Percentiles rank a stretch among this genome's conserved stretches.
Conservation (phyloP, 768 basidiomycete genomes). For the Boletus insuetus region DNA sequence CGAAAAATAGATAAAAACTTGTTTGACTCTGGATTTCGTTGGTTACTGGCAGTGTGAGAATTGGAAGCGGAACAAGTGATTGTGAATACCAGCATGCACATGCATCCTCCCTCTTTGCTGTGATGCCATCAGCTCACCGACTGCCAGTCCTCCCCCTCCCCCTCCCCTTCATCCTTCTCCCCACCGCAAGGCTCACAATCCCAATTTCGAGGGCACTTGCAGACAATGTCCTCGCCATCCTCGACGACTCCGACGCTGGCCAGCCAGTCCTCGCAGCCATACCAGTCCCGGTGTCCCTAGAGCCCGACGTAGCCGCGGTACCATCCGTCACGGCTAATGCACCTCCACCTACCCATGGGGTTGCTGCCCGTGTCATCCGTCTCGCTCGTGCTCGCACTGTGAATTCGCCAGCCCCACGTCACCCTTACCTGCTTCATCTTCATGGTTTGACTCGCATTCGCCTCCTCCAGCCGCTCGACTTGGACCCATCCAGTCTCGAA, state of each 20-base stretch:
- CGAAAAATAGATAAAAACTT: conserved; percentile 45
- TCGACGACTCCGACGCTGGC: conserved; percentile 60
- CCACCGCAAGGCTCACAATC: conserved; percentile 65
- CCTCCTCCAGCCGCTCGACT: conserved; percentile 41
- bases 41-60: conserved; percentile 1
- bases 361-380: conserved; percentile 68
- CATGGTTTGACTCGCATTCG: conserved; percentile 69
- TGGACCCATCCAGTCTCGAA: conserved; percentile 27
- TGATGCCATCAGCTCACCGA: conserved; percentile 34
- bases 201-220: conserved; percentile 62
- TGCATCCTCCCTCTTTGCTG: neutral
- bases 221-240: conserved; percentile 61
- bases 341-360: conserved; percentile 54
- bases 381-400: conserved; percentile 59
- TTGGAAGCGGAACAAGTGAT: neutral
- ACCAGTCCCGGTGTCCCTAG: conserved; percentile 40
- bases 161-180: conserved; percentile 72
- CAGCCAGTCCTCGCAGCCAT: conserved; percentile 70
- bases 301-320: conserved; percentile 8
- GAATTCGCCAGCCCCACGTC: conserved; percentile 34
- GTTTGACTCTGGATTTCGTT: neutral
- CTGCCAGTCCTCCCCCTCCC: conserved; percentile 70
- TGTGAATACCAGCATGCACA: too few relatives aligned
- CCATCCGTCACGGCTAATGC: conserved; percentile 2
- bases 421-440: conserved; percentile 67